Evolutionary conservation across 805 yeast species (phyloP).

Genomic region (Dipodascus geniculatus): DNA sequence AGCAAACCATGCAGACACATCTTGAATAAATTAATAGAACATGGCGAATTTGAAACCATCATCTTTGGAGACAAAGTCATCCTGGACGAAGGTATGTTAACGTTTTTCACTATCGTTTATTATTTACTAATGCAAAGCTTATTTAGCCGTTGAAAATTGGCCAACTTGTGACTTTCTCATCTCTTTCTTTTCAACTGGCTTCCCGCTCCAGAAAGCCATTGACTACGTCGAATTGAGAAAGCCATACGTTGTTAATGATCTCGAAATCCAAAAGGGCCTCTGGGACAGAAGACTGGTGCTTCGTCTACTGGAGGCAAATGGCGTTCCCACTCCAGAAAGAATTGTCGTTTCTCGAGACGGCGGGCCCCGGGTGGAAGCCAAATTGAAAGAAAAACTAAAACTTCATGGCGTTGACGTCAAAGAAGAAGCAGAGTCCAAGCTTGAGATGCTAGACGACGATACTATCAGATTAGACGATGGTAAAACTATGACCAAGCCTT

Average conservation of each 20-base stretch:
- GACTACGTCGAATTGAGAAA: constrained; percentile 77
- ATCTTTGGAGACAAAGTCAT: constrained; percentile 97
- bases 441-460: constrained; percentile 79
- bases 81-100: constrained; percentile 53
- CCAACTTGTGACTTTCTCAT: constrained; percentile 95
- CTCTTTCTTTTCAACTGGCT: constrained; percentile 89
- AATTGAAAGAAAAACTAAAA: constrained; percentile 46
- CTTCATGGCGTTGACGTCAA: constrained; percentile 47
- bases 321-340: constrained; percentile 85
- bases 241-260: constrained; percentile 82
- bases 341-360: constrained; percentile 91
- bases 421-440: constrained; percentile 50
- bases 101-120: neutral
- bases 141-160: constrained; percentile 75
- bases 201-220: constrained; percentile 93
- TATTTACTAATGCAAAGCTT: neutral
- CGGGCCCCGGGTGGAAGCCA: constrained; percentile 76
- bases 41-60: constrained; percentile 93
- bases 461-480: constrained; percentile 75
- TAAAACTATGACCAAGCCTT: constrained; percentile 65
- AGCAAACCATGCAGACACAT: constrained; percentile 93
- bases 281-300: constrained; percentile 95
- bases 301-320: constrained; percentile 59
- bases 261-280: constrained; percentile 81
- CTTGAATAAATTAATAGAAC: constrained; percentile 72